These are phyloP conservation scores for Podila epigama DNA, from an alignment of 192 early-diverging fungal species.

Conservation along the genomic window DNA sequence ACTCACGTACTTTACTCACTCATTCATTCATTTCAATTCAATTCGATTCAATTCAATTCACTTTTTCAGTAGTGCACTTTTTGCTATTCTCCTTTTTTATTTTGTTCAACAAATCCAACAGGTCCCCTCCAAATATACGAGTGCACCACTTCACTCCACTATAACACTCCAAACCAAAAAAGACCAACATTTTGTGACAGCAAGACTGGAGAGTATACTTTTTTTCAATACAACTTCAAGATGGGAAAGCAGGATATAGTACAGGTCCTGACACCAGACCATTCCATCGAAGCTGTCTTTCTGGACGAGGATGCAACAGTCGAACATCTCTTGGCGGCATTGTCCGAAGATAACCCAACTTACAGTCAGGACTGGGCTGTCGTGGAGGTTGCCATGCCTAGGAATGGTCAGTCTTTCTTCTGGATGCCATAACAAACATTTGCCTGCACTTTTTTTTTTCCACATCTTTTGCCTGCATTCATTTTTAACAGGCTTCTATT, in stretches of 20 bases:
- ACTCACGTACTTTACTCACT: too few species aligned
- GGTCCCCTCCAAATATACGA: too few species aligned
- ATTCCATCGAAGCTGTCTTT: constrained; percentile 35
- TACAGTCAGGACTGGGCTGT: constrained; percentile 36
- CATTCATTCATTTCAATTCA: too few species aligned
- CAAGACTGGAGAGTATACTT: too few species aligned
- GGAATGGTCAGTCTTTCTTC: constrained; percentile 9
- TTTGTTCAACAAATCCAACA: too few species aligned
- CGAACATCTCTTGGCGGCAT: constrained; percentile 15
- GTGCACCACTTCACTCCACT: too few species aligned
- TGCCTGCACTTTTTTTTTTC: background rate
- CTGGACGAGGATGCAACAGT: constrained; percentile 47
- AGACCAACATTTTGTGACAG: background rate
- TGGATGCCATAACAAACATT: background rate
- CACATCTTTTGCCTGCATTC: background rate
- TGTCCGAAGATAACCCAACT: constrained; percentile 19
- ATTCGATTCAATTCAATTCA: too few species aligned
- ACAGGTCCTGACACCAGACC: constrained; percentile 43
- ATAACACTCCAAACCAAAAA: background rate
- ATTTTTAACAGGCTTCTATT: background rate
- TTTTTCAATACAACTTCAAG: too few species aligned
- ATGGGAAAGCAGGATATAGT: constrained; percentile 50
- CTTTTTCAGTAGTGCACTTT: too few species aligned
- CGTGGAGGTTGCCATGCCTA: constrained; percentile 45
- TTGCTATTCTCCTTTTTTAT: too few species aligned